phyloP scores from a whole-genome alignment of 345 rosid species.

The Arabidopsis suecica region DNA sequence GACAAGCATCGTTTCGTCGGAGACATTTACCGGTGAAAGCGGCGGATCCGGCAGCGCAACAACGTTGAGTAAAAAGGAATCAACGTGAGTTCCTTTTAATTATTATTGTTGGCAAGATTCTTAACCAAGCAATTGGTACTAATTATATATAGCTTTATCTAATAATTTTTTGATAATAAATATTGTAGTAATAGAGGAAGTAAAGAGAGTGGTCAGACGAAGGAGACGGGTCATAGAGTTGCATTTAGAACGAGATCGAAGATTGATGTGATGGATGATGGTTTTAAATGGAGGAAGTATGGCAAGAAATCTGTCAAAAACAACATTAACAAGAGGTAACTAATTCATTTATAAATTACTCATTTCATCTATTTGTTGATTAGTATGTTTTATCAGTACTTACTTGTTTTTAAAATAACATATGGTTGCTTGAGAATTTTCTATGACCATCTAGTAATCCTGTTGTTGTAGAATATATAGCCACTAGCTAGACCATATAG shows the following conservation, averaged over 20 bases:
- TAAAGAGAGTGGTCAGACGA: constrained; percentile 46
- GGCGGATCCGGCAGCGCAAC: constrained; percentile 45
- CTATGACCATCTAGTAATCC: constrained; percentile 17
- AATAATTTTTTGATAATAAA: not conserved
- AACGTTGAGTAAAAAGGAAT: constrained; percentile 41
- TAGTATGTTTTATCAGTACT: not conserved
- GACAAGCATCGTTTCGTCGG: constrained; percentile 48
- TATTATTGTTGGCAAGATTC: constrained; percentile 30
- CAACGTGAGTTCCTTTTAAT: constrained; percentile 52
- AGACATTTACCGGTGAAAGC: constrained; percentile 36
- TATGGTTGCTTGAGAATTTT: constrained; percentile 23
- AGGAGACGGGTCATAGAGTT: constrained; percentile 57
- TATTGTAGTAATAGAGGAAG: constrained; percentile 34
- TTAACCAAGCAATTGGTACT: constrained; percentile 17
- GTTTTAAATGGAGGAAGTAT: constrained; percentile 92
- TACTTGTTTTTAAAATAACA: not conserved
- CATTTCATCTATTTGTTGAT: not conserved
- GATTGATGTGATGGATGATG: constrained; percentile 88
- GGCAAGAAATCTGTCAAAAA: constrained; percentile 92
- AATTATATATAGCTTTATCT: not conserved
- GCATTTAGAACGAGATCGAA: constrained; percentile 87
- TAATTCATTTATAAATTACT: not conserved
- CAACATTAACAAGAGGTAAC: constrained; percentile 85
- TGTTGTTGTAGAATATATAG: constrained; percentile 11
- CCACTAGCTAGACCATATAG: constrained; percentile 36